Evolutionary conservation across 2,329 filamentous ascomycete species (phyloP), one percentile per base, ranked within the genome.

Genomic region (Penicillium expansum): DNA sequence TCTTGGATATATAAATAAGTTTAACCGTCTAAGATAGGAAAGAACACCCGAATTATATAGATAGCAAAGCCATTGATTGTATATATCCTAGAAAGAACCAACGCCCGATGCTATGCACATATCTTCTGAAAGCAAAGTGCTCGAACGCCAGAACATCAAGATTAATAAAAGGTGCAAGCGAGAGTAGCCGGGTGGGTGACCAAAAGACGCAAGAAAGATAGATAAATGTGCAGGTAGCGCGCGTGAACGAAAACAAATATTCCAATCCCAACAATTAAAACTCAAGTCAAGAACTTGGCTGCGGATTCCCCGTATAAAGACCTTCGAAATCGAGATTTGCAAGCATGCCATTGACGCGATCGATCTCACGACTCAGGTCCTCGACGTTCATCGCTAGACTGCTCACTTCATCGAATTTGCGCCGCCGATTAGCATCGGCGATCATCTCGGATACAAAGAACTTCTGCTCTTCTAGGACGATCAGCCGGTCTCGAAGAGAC

Each of bases 371-470:
- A 41, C 88, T 89, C 55, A 97, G 74, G 75, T 96, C 92, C 55
- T 94, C 90, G 29, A 91, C 77, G 65, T 96, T 96, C 56, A 87
- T 82, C 4, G 86, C 86, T 55, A 97, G 76, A 11, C 90, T 90
- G 55, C 86, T 84, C 2, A 95, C 90, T 73, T 97, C 92, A 67
- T 96, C 92, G 64, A 96, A 95, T 57, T 90, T 86, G 29, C 90
- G 80, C 11, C 89, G 84, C 41, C 86, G 87, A 47, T 87, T 88
- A 0, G 92, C 91, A 58, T 87, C 85, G 8, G 84, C 84, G 43
- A 96, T 85, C 91, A 96, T 96, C 65, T 90, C 86, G 37, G 87
- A 85, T 0, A 97, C 91, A 75, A 96, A 86, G 74, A 95, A 96
- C 62, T 87, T 88, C 72, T 97, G 92, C 75, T 97, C 92, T 72